Percentiles rank a stretch among this genome's conserved stretches.
These are phyloP conservation scores for Chenopodium suecicum DNA, from an alignment of 148 eudicot species.

Conservation along the genomic window DNA sequence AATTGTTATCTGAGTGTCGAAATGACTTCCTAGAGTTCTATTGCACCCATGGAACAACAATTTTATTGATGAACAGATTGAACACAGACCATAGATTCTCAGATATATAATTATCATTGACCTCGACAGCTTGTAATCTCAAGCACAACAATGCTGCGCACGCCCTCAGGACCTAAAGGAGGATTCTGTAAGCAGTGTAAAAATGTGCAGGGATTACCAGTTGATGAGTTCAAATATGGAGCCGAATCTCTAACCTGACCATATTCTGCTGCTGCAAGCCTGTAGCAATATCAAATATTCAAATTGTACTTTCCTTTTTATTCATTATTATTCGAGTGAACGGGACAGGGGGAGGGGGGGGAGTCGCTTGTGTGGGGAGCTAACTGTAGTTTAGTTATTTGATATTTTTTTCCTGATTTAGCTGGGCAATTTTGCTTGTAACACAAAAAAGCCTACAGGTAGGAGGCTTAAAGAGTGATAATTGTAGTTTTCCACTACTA, in stretches of 20 bases:
- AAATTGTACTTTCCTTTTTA: too few species aligned
- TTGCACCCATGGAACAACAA: not conserved
- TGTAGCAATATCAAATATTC: not conserved
- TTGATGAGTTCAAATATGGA: not conserved
- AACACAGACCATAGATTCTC: conserved; percentile 12
- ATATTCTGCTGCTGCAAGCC: not conserved
- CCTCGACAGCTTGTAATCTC: conserved; percentile 12
- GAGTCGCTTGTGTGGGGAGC: too few species aligned
- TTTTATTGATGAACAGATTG: conserved; percentile 7
- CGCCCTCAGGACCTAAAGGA: conserved; percentile 5
- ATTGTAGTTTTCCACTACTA: not conserved
- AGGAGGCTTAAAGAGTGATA: not conserved
- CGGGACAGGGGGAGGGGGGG: too few species aligned
- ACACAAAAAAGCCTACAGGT: not conserved
- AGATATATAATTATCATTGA: conserved; percentile 8
- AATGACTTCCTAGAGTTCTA: not conserved
- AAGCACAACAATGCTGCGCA: conserved; percentile 5
- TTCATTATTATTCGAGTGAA: too few species aligned
- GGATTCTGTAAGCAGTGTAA: not conserved
- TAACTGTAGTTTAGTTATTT: not conserved
- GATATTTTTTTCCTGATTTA: too few species aligned
- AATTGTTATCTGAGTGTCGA: not conserved
- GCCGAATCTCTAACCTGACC: conserved; percentile 1
- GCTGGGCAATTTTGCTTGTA: not conserved
- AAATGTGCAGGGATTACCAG: not conserved